Evolutionary conservation across 495 filamentous ascomycete species (phyloP).

Genomic region (Ascodesmis nigricans): DNA sequence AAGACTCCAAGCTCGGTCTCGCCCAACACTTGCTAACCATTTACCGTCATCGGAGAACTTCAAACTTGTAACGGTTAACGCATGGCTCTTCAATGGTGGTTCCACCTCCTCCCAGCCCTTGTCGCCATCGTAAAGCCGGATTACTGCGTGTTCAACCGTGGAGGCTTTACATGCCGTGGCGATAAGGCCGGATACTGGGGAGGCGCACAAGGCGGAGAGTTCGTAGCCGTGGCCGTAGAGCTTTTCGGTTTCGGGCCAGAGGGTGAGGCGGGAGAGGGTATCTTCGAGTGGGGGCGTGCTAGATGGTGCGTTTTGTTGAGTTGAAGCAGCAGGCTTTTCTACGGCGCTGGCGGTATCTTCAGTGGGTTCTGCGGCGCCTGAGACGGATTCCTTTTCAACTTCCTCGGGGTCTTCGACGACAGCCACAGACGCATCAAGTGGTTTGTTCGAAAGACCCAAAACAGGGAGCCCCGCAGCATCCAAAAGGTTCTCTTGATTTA

Average conservation of each 20-base stretch:
- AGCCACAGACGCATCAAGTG: conserved; percentile 29
- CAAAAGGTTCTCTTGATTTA: conserved; percentile 29
- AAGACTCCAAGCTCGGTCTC: conserved; percentile 77
- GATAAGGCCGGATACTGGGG: conserved; percentile 47
- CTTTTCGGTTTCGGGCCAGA: conserved; percentile 94
- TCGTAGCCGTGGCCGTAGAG: conserved; percentile 98
- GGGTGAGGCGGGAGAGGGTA: conserved; percentile 63
- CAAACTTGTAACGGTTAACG: conserved; percentile 60
- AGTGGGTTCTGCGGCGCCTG: conserved; percentile 19
- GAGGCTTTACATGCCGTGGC: conserved; percentile 89
- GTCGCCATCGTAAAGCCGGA: conserved; percentile 68
- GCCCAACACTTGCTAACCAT: conserved; percentile 64
- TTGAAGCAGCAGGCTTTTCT: conserved; percentile 24
- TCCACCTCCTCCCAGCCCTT: conserved; percentile 63
- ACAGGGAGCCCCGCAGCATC: conserved; percentile 87
- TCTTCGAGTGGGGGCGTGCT: conserved; percentile 70
- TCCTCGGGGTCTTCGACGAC: conserved; percentile 30
- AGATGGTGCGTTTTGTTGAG: conserved; percentile 28
- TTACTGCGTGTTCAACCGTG: conserved; percentile 80
- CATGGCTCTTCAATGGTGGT: conserved; percentile 58
- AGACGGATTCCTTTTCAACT: conserved; percentile 19
- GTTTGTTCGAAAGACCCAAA: conserved; percentile 90
- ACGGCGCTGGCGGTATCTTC: conserved; percentile 22
- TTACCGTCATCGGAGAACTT: conserved; percentile 53
- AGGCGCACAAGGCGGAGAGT: conserved; percentile 71